Evolutionary conservation across 1,284 basidiomycete species (phyloP).

Genomic region (Moniliella sp.): DNA sequence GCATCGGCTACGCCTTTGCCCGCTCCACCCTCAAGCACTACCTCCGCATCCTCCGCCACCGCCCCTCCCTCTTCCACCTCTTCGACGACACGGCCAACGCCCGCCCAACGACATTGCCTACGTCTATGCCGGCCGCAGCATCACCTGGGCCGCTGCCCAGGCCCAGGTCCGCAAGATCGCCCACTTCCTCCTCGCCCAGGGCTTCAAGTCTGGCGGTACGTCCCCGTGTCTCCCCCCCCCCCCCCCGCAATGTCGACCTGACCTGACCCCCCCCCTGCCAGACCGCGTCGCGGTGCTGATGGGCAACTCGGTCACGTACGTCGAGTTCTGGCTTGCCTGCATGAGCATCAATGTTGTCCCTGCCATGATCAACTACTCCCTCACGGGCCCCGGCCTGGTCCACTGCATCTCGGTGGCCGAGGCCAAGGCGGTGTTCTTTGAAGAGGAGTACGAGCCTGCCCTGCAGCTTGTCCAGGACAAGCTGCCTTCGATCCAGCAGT

Average conservation of each 20-base stretch:
- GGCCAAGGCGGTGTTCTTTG: conserved; percentile 24
- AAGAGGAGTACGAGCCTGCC: conserved; percentile 17
- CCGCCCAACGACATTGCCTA: conserved; percentile 14
- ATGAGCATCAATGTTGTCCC: conserved; percentile 23
- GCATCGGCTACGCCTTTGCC: conserved; percentile 6
- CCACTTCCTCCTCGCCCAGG: conserved; percentile 16
- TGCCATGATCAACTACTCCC: conserved; percentile 33
- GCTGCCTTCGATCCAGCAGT: conserved; percentile 9
- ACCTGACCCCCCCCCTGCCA: not conserved
- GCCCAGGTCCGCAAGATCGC: conserved; percentile 9
- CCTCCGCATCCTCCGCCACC: conserved; percentile 7
- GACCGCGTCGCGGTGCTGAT: conserved; percentile 23
- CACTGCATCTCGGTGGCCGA: conserved; percentile 28
- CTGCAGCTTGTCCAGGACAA: conserved; percentile 14
- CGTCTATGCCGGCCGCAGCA: conserved; percentile 15
- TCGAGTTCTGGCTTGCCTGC: conserved; percentile 20
- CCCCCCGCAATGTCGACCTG: not conserved
- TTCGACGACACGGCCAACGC: conserved; percentile 11
- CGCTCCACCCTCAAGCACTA: conserved; percentile 4
- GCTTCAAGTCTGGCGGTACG: conserved; percentile 13
- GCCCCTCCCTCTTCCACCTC: conserved; percentile 13
- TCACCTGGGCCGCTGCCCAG: conserved; percentile 10
- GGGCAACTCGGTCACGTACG: conserved; percentile 19
- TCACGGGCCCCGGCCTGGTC: conserved; percentile 20
- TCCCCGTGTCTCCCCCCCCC: not conserved